A percentile compares a stretch with the other conserved stretches of the same genome.
These are phyloP conservation scores for Adansonia gregorii DNA, from an alignment of 441 rosid genomes.

Conservation along the genomic window DNA sequence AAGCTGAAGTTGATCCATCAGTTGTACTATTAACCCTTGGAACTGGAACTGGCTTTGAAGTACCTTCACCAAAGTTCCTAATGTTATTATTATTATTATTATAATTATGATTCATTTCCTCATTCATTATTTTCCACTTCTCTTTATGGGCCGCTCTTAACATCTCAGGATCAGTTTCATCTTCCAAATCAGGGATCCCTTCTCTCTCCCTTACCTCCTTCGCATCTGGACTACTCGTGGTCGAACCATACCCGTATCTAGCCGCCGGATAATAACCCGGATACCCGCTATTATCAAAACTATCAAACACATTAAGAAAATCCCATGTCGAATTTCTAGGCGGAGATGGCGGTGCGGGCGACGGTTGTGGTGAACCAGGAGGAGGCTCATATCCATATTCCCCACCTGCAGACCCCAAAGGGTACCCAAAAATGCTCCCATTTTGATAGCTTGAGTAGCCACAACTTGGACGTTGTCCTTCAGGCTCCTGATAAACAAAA, in stretches of 20 bases:
- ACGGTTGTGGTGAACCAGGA: slow-evolving; percentile 51
- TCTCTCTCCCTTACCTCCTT: slow-evolving; percentile 93
- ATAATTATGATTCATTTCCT: slow-evolving; percentile 7
- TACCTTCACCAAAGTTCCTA: slow-evolving; percentile 64
- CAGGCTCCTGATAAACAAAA: slow-evolving; percentile 70
- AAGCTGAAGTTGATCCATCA: slow-evolving; percentile 37
- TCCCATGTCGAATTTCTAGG: slow-evolving; percentile 85
- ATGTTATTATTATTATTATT: slow-evolving; percentile 15
- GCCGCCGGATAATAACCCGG: slow-evolving; percentile 38
- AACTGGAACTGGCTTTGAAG: slow-evolving; percentile 55
- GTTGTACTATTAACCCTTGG: slow-evolving; percentile 23
- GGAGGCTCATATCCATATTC: slow-evolving; percentile 35
- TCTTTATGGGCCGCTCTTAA: slow-evolving; percentile 46
- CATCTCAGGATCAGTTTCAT: slow-evolving; percentile 72
- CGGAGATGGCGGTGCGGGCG: slow-evolving; percentile 79
- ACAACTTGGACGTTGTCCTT: slow-evolving; percentile 30
- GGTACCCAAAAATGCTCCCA: slow-evolving; percentile 60
- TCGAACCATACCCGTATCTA: slow-evolving; percentile 54
- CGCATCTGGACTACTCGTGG: slow-evolving; percentile 82
- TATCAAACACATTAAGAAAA: slow-evolving; percentile 73
- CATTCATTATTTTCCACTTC: slow-evolving; percentile 37
- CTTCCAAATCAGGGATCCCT: slow-evolving; percentile 95
- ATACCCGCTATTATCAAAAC: slow-evolving; percentile 50
- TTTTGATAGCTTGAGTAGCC: slow-evolving; percentile 49
- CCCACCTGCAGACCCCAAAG: slow-evolving; percentile 36